Conservation (phyloP, 192 early-diverging fungal genomes). For the Coemansia sp. region DNA sequence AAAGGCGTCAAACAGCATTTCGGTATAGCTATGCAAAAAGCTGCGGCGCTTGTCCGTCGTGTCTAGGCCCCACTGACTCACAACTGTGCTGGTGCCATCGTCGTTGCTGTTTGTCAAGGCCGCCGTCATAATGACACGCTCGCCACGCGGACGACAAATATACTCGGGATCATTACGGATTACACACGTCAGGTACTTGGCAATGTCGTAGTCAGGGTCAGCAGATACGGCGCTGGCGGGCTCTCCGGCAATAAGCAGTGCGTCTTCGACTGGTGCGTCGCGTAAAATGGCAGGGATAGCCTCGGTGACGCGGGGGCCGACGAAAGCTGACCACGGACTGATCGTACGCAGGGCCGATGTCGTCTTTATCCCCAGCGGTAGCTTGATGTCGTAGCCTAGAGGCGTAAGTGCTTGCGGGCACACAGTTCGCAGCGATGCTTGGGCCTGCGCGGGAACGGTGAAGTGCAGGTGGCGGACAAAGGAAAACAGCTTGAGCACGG, state of each 20-base stretch:
- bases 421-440: constrained; percentile 67
- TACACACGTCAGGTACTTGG: constrained; percentile 67
- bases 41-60: constrained; percentile 43
- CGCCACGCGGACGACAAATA: constrained; percentile 37
- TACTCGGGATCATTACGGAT: constrained; percentile 60
- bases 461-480: constrained; percentile 52
- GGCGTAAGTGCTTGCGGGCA: constrained; percentile 36
- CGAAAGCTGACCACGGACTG: constrained; percentile 65
- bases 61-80: constrained; percentile 56
- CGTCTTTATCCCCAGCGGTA: constrained; percentile 67
- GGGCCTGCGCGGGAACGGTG: constrained; percentile 50
- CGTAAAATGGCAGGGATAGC: constrained; percentile 55
- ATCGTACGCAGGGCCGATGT: constrained; percentile 70
- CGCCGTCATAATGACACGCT: constrained; percentile 62
- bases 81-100: constrained; percentile 47
- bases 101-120: constrained; percentile 59
- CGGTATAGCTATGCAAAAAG: constrained; percentile 59
- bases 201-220: constrained; percentile 61
- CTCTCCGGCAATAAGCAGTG: constrained; percentile 61
- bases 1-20: constrained; percentile 61
- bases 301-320: constrained; percentile 61
- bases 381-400: constrained; percentile 56
- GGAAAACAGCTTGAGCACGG: constrained; percentile 57
- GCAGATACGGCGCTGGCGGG: constrained; percentile 58
- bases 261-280: constrained; percentile 29